These are phyloP conservation scores for Cladobotryum protrusum DNA, from an alignment of 2,329 filamentous ascomycete species.

Conservation along the genomic window DNA sequence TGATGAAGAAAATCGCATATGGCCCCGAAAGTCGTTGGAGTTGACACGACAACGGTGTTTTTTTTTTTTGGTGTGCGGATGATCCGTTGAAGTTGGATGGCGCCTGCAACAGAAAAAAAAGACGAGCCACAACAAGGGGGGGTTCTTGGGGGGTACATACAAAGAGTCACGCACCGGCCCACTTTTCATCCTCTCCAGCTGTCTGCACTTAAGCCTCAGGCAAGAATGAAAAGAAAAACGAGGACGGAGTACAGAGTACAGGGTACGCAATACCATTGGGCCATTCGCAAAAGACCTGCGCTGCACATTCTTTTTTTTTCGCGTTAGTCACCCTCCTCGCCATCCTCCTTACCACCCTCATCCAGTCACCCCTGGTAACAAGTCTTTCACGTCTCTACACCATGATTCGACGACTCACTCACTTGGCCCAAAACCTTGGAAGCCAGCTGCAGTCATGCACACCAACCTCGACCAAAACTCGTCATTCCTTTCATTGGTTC, in stretches of 20 bases:
- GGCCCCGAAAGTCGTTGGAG: background rate
- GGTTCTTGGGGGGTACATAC: background rate
- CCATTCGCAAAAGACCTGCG: background rate
- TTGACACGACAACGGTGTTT: conserved; percentile 11
- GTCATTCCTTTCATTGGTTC: no score
- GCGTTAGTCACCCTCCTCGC: no score
- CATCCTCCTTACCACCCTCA: no score
- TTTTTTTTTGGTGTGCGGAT: background rate
- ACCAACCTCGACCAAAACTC: no score
- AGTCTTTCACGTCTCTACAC: no score
- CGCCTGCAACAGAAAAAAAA: conserved; percentile 8
- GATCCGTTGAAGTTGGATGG: conserved; percentile 9
- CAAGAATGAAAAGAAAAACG: background rate
- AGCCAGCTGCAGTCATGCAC: no score
- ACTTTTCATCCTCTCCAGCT: conserved; percentile 3
- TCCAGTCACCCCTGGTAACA: no score
- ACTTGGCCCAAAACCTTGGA: no score
- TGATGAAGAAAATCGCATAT: conserved; percentile 7
- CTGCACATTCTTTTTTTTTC: no score
- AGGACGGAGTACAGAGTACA: background rate
- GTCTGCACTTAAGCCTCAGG: conserved; percentile 4
- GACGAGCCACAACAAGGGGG: conserved; percentile 9
- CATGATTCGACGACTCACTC: no score
- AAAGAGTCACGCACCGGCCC: background rate
- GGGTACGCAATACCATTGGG: background rate